These are phyloP conservation scores for Fusarium humuli DNA, from an alignment of 2,329 filamentous ascomycete species.

Conservation along the genomic window DNA sequence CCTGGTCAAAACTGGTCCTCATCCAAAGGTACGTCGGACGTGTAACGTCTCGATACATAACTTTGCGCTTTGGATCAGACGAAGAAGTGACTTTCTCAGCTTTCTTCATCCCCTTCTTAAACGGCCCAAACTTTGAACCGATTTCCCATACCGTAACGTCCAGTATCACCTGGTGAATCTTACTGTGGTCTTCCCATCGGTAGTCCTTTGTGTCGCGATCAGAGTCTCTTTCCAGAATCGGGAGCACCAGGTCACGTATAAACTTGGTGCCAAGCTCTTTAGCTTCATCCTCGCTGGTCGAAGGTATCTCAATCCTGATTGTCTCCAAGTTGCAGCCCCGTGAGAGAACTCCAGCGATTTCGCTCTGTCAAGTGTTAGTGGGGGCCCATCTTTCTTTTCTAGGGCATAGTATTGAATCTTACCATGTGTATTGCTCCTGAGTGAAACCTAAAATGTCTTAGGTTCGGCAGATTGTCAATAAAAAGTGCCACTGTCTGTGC, in stretches of 20 bases:
- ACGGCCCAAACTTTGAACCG: slow-evolving; percentile 15
- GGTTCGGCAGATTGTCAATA: slow-evolving; percentile 13
- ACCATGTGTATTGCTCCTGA: slow-evolving; percentile 20
- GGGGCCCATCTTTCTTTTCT: neutral
- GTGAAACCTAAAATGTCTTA: slow-evolving; percentile 25
- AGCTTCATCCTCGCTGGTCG: neutral
- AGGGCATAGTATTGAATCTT: accelerated
- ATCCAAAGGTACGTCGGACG: neutral
- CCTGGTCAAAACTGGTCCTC: neutral
- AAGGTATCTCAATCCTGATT: neutral
- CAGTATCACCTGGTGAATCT: slow-evolving; percentile 3
- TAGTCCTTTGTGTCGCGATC: neutral
- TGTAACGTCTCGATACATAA: slow-evolving; percentile 15
- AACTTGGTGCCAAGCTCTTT: neutral
- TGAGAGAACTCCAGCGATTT: slow-evolving; percentile 22
- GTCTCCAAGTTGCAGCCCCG: slow-evolving; percentile 6
- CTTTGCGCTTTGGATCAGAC: slow-evolving; percentile 3
- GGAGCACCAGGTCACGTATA: neutral
- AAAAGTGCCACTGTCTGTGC: slow-evolving; percentile 16
- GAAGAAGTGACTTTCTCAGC: slow-evolving; percentile 1
- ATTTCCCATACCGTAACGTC: slow-evolving; percentile 9
- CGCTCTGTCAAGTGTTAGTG: neutral
- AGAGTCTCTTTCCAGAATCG: neutral
- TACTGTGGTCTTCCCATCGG: slow-evolving; percentile 34
- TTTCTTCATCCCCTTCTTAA: slow-evolving; percentile 14